Conservation (phyloP, 768 basidiomycete genomes). For the Crassisporium funariophilum region DNA sequence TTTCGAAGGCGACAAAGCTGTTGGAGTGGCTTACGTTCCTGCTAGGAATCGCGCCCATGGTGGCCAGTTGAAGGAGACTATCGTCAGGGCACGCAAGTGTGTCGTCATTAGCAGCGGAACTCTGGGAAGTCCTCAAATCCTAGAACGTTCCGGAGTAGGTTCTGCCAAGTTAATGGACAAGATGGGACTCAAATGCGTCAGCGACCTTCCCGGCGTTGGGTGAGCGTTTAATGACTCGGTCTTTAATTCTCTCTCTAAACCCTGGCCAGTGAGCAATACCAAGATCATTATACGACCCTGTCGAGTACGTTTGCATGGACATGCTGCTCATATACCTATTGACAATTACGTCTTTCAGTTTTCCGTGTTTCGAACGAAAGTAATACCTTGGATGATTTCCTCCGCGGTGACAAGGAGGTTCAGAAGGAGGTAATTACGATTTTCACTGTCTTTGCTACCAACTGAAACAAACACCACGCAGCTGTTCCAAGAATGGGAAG, state of each 20-base stretch:
- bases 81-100: slow-evolving; percentile 65
- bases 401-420: slow-evolving; percentile 62
- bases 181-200: slow-evolving; percentile 61
- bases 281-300: slow-evolving; percentile 74
- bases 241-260: neutral
- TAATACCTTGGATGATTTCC: slow-evolving; percentile 66
- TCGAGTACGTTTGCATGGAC: slow-evolving; percentile 41
- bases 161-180: slow-evolving; percentile 54
- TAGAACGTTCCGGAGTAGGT: slow-evolving; percentile 75
- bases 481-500: slow-evolving; percentile 67
- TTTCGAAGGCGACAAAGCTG: slow-evolving; percentile 72
- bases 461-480: slow-evolving; percentile 16
- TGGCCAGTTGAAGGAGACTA: slow-evolving; percentile 57
- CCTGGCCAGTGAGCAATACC: slow-evolving; percentile 59
- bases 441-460: neutral
- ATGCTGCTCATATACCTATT: neutral
- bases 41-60: slow-evolving; percentile 58
- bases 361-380: slow-evolving; percentile 70
- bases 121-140: slow-evolving; percentile 71
- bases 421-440: slow-evolving; percentile 50
- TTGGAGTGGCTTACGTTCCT: slow-evolving; percentile 71
- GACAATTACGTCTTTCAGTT: slow-evolving; percentile 34
- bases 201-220: slow-evolving; percentile 73
- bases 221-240: slow-evolving; percentile 27
- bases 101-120: slow-evolving; percentile 70